Conservation (phyloP, 805 yeast species). For the Lipomyces lipofer region DNA sequence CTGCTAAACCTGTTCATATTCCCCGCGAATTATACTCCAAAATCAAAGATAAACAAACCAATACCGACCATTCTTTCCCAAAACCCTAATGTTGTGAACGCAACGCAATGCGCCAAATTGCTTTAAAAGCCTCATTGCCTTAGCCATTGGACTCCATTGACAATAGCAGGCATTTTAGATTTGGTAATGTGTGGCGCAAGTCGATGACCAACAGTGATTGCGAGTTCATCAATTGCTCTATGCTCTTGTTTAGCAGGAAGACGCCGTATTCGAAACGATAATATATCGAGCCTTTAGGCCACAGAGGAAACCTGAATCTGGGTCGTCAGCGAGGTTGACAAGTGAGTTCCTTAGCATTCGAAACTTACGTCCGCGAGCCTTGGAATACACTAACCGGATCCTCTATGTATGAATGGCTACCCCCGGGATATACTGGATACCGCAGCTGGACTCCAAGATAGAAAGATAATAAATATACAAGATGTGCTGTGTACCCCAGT, state of each 20-base stretch:
- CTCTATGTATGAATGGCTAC: conserved; percentile 50
- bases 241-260: conserved; percentile 47
- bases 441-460: conserved; percentile 50
- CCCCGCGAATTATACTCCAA: too few species aligned
- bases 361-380: conserved; percentile 41
- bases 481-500: conserved; percentile 50
- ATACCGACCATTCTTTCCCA: too few species aligned
- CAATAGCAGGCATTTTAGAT: conserved; percentile 30
- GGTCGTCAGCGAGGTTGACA: neutral
- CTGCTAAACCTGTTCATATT: too few species aligned
- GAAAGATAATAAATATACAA: conserved; percentile 44
- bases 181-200: conserved; percentile 32
- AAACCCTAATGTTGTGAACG: too few species aligned
- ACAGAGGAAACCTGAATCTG: conserved; percentile 47
- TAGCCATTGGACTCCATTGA: conserved; percentile 22
- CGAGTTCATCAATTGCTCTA: conserved; percentile 47
- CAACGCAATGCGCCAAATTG: too few species aligned
- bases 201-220: conserved; percentile 32
- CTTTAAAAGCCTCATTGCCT: too few species aligned
- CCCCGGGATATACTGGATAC: conserved; percentile 51
- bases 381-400: conserved; percentile 50
- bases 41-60: too few species aligned
- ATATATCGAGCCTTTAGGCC: conserved; percentile 48
- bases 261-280: conserved; percentile 55
- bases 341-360: neutral